phyloP scores from a whole-genome alignment of 805 yeast genomes.

The Wickerhamiella kurtzmanii region DNA sequence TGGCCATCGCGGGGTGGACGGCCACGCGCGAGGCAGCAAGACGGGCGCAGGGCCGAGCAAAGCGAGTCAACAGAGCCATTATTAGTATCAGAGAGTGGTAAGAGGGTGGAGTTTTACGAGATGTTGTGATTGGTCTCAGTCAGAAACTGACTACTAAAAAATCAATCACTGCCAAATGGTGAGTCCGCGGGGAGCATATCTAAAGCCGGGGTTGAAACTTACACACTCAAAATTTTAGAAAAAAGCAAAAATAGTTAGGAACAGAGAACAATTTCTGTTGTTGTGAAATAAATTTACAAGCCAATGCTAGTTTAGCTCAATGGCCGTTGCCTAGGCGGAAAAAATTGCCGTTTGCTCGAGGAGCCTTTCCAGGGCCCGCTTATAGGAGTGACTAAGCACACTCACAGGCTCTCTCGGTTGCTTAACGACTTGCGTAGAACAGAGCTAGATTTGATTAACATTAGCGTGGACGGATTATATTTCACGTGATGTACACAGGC shows the following conservation, averaged over 20 bases:
- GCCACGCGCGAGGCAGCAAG: slow-evolving; percentile 8
- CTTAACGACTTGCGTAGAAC: not conserved
- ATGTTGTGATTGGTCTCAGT: not conserved
- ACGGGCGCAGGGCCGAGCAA: slow-evolving; percentile 12
- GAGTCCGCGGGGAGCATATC: not conserved
- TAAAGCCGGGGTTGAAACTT: not conserved
- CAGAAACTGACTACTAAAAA: not conserved
- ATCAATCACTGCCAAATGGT: not conserved
- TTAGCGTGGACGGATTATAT: no score
- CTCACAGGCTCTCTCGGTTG: not conserved
- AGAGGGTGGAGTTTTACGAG: not conserved
- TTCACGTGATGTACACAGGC: not conserved
- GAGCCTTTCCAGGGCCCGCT: not conserved
- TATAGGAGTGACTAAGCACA: not conserved
- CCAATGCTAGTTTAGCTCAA: no score
- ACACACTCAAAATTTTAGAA: not conserved
- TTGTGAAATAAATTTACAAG: no score
- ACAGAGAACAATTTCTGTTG: no score
- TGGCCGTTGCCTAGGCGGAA: no score
- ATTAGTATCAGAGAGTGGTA: not conserved
- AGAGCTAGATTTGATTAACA: no score
- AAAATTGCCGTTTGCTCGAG: no score
- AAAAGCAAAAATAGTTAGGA: no score
- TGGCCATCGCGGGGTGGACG: slow-evolving; percentile 5
- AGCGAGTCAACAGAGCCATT: slow-evolving; percentile 9